Conservation (phyloP, 257 asterid species). For the Solanum chiquidenum region DNA sequence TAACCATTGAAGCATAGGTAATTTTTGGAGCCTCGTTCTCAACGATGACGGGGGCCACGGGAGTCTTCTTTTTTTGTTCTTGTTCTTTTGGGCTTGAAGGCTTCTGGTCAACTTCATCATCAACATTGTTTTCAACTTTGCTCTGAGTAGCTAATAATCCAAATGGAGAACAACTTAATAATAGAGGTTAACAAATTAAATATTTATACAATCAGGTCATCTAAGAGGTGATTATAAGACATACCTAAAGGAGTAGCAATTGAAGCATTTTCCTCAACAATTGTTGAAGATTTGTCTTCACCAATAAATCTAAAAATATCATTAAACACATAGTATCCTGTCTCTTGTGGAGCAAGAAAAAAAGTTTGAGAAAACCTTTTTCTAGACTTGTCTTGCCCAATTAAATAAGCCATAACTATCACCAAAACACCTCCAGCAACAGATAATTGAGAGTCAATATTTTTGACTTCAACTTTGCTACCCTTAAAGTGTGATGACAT, state of each 20-base stretch:
- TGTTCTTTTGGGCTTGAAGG: not conserved
- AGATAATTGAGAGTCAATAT: slow-evolving; percentile 36
- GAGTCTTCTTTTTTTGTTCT: not conserved
- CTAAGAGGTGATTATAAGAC: not conserved
- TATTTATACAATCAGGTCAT: not conserved
- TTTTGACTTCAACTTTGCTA: slow-evolving; percentile 17
- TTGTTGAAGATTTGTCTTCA: not conserved
- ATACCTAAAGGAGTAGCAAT: not conserved
- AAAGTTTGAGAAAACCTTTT: slow-evolving; percentile 44
- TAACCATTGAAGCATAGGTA: slow-evolving; percentile 7
- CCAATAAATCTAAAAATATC: slow-evolving; percentile 29
- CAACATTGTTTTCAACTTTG: not conserved
- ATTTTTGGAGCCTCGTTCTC: not conserved
- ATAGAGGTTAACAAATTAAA: not conserved
- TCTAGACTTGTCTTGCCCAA: slow-evolving; percentile 9
- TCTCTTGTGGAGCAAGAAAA: slow-evolving; percentile 46
- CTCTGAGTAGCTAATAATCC: not conserved
- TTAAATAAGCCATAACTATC: slow-evolving; percentile 32
- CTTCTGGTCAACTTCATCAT: not conserved
- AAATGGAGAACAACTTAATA: not conserved
- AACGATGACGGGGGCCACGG: not conserved
- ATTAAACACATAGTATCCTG: slow-evolving; percentile 43
- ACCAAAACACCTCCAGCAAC: slow-evolving; percentile 36
- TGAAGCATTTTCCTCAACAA: slow-evolving; percentile 1
- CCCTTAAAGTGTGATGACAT: slow-evolving; percentile 38